phyloP scores from a whole-genome alignment of 2,329 filamentous ascomycete species.

The Exutisphaerella laricina region DNA sequence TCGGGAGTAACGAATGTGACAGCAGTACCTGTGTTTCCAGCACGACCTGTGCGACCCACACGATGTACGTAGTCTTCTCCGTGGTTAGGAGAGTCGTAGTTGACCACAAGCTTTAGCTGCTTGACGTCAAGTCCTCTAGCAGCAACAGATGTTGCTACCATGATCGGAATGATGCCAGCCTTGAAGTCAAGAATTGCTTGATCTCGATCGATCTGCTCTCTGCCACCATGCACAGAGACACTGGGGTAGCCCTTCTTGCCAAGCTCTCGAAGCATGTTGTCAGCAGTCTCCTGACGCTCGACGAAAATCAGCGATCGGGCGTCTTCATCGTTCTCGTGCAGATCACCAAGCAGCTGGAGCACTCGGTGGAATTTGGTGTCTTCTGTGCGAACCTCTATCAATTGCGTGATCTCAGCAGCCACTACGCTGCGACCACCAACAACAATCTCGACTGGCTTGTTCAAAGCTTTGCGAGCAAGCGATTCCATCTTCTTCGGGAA shows the following conservation, averaged over 20 bases:
- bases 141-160: constrained; percentile 92
- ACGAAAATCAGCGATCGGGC: constrained; percentile 69
- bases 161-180: constrained; percentile 77
- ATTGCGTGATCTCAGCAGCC: constrained; percentile 72
- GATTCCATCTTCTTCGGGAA: constrained; percentile 92
- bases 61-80: constrained; percentile 95
- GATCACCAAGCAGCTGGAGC: constrained; percentile 77
- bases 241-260: constrained; percentile 82
- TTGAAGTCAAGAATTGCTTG: constrained; percentile 93
- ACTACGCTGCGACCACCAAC: constrained; percentile 77
- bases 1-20: constrained; percentile 91
- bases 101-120: constrained; percentile 90
- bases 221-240: constrained; percentile 90
- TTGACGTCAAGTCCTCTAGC: constrained; percentile 94
- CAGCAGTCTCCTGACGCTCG: constrained; percentile 35
- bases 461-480: constrained; percentile 80
- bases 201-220: constrained; percentile 88
- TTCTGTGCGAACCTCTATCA: constrained; percentile 82
- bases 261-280: constrained; percentile 58
- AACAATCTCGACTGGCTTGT: constrained; percentile 80
- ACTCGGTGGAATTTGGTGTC: constrained; percentile 77
- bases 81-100: constrained; percentile 91
- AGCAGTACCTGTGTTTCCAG: constrained; percentile 88
- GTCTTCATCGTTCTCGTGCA: constrained; percentile 84
- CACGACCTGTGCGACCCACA: constrained; percentile 86